These are phyloP conservation scores for Pythium inflatum DNA, from an alignment of 352 stramenopile species.

Conservation along the genomic window DNA sequence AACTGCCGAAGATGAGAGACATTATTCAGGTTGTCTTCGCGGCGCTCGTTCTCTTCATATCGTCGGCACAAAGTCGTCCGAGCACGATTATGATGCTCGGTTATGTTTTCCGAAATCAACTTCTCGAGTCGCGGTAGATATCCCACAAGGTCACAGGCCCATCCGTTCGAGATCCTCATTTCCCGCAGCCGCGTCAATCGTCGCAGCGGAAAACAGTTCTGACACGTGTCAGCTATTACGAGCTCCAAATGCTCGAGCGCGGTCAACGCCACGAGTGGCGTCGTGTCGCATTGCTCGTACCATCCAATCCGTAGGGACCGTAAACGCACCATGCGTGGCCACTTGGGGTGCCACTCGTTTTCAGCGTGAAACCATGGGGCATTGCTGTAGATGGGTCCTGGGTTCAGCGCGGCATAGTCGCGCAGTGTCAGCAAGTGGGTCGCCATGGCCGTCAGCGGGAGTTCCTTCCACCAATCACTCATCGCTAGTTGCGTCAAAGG, in stretches of 20 bases:
- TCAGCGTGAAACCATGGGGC: too few species aligned
- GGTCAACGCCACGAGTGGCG: not conserved
- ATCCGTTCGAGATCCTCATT: not conserved
- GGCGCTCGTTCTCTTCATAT: too few species aligned
- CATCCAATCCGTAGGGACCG: not conserved
- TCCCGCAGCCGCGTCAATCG: not conserved
- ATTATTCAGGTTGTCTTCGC: too few species aligned
- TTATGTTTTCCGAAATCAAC: not conserved
- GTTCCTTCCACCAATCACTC: not conserved
- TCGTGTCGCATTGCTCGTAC: not conserved
- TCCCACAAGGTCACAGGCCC: not conserved
- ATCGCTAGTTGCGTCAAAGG: not conserved
- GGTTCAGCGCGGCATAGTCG: not conserved
- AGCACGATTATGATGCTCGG: too few species aligned
- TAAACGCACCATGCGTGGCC: not conserved
- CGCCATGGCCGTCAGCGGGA: not conserved
- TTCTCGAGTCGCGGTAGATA: not conserved
- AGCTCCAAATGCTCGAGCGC: conserved; percentile 3
- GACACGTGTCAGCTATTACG: not conserved
- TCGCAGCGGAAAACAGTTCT: not conserved
- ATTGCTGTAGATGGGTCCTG: too few species aligned
- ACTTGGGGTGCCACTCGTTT: not conserved
- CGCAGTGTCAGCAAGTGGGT: not conserved
- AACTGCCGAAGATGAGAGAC: too few species aligned
- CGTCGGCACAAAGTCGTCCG: too few species aligned